Evolutionary conservation across 2,329 filamentous ascomycete species (phyloP).

Genomic region (Xylaria hypoxylon): DNA sequence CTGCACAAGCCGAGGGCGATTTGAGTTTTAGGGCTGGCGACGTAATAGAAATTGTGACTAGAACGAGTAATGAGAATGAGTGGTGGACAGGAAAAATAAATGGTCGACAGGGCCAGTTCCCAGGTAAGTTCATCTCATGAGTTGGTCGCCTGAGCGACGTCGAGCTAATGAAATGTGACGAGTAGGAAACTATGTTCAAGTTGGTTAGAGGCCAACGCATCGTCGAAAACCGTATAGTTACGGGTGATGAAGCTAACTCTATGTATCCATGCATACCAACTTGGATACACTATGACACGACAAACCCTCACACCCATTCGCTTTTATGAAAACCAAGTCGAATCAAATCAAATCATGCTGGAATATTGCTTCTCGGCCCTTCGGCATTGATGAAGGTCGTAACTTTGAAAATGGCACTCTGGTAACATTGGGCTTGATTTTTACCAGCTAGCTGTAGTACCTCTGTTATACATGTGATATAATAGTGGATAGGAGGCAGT

Average conservation of each 20-base stretch:
- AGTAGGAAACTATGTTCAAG: slow-evolving; percentile 64
- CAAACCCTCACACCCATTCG: neutral
- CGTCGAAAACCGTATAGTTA: slow-evolving; percentile 26
- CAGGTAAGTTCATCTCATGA: slow-evolving; percentile 70
- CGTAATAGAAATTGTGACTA: slow-evolving; percentile 84
- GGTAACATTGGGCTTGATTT: neutral
- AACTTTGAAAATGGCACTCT: neutral
- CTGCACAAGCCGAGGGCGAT: slow-evolving; percentile 94
- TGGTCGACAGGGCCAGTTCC: slow-evolving; percentile 90
- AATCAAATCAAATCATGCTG: neutral
- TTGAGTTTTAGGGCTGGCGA: slow-evolving; percentile 91
- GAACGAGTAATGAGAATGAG: slow-evolving; percentile 92
- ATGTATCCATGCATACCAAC: neutral
- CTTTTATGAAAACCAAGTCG: neutral
- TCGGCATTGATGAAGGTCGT: neutral
- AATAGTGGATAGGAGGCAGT: neutral
- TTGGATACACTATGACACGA: slow-evolving; percentile 23
- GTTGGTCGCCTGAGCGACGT: neutral
- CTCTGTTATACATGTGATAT: neutral
- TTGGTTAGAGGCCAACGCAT: slow-evolving; percentile 49
- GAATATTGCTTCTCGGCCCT: neutral
- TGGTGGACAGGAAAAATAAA: slow-evolving; percentile 92
- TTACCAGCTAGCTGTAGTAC: neutral
- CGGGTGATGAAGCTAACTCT: slow-evolving; percentile 7
- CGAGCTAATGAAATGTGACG: slow-evolving; percentile 43